Conservation (phyloP, 352 stramenopile genomes). For the Aphanomyces stellatus region DNA sequence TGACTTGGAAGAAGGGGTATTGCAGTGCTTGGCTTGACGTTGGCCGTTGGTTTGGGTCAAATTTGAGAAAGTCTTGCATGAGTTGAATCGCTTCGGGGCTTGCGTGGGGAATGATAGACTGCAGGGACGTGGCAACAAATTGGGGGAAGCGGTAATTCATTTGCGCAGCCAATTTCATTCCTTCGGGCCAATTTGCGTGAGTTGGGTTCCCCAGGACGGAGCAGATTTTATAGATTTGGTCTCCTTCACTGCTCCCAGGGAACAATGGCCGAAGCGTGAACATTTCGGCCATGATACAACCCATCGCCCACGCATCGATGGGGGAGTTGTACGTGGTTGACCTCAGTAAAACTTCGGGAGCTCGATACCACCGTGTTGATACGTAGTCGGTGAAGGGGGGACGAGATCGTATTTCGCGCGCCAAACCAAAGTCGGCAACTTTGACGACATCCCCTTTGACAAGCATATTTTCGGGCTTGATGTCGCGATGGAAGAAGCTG, state of each 20-base stretch:
- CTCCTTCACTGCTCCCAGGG: constrained; percentile 92
- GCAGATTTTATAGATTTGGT: constrained; percentile 98
- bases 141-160: constrained; percentile 96
- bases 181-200: constrained; percentile 87
- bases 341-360: constrained; percentile 94
- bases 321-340: constrained; percentile 94
- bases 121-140: constrained; percentile 86
- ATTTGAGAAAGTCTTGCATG: constrained; percentile 90
- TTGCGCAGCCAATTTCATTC: constrained; percentile 90
- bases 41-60: constrained; percentile 88
- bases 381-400: constrained; percentile 98
- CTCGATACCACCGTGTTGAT: constrained; percentile 97
- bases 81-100: constrained; percentile 86
- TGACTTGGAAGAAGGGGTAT: constrained; percentile 93
- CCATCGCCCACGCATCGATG: constrained; percentile 96
- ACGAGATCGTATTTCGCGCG: constrained; percentile 85
- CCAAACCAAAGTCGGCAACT: constrained; percentile 98
- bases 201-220: constrained; percentile 91
- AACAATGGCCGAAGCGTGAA: constrained; percentile 96
- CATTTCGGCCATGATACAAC: constrained; percentile 98
- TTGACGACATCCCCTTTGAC: constrained; percentile 94
- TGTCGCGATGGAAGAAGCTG: constrained; percentile 98
- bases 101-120: constrained; percentile 86
- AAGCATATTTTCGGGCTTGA: constrained; percentile 98
- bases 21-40: constrained; percentile 91